Evolutionary conservation across 2,329 filamentous ascomycete genomes (phyloP).

Genomic region (Monosporascus sp.): DNA sequence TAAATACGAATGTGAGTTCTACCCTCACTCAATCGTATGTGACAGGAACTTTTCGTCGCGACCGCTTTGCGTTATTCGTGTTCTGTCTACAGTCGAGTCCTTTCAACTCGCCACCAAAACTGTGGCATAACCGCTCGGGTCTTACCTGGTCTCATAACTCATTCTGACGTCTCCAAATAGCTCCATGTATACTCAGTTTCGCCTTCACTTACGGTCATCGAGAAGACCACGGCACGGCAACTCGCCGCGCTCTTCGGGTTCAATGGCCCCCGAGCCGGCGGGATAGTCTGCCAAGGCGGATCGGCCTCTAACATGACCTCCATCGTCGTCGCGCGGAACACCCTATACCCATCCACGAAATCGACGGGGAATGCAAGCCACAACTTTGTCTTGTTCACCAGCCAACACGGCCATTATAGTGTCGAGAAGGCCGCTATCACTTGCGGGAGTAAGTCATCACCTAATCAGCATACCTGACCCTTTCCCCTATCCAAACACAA

Average conservation of each 20-base stretch:
- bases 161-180: constrained; percentile 28
- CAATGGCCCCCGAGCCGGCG: constrained; percentile 60
- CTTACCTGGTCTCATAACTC: too few relatives aligned
- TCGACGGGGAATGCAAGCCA: constrained; percentile 59
- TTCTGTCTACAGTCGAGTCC: background rate
- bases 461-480: background rate
- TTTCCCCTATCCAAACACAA: background rate
- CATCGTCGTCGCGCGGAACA: constrained; percentile 76
- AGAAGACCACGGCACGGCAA: constrained; percentile 72
- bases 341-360: constrained; percentile 76
- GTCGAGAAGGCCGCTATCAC: constrained; percentile 93
- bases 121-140: too few relatives aligned
- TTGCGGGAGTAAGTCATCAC: constrained; percentile 49
- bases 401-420: constrained; percentile 86
- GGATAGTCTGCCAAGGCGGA: constrained; percentile 58
- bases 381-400: constrained; percentile 81
- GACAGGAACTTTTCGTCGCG: too few relatives aligned
- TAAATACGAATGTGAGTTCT: constrained; percentile 78
- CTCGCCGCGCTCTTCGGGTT: constrained; percentile 78
- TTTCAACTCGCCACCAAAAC: background rate
- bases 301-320: constrained; percentile 66
- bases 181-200: constrained; percentile 92
- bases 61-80: background rate
- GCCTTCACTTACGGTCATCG: constrained; percentile 79
- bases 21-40: background rate